phyloP scores from a whole-genome alignment of 208 protist genomes.

The Spongospora subterranea region DNA sequence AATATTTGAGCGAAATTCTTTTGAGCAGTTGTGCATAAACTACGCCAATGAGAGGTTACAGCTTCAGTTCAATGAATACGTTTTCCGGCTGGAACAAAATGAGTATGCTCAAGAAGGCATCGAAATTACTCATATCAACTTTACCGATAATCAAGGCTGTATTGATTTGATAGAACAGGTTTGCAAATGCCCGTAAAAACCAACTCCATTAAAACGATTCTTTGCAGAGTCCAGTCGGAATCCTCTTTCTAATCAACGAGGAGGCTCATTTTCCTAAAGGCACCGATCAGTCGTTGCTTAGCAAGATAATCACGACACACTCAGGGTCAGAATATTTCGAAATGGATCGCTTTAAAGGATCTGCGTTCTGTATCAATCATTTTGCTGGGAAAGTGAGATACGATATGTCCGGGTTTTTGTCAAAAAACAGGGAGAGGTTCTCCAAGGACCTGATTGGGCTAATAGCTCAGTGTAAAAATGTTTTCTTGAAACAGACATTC shows the following conservation, averaged over 20 bases:
- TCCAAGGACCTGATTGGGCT: conserved; percentile 5
- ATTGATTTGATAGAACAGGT: conserved; percentile 62
- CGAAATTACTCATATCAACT: conserved; percentile 57
- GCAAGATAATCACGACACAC: not conserved
- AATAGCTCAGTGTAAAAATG: not conserved
- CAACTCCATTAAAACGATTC: not conserved
- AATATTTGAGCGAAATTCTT: conserved; percentile 63
- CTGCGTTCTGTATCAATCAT: conserved; percentile 20
- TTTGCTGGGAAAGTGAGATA: conserved; percentile 43
- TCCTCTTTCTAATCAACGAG: conserved; percentile 34
- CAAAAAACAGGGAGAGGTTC: conserved; percentile 26
- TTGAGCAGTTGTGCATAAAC: conserved; percentile 66
- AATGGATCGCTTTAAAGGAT: not conserved
- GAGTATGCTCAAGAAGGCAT: conserved; percentile 65
- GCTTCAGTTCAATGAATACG: conserved; percentile 61
- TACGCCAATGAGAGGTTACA: conserved; percentile 63
- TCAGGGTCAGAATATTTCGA: not conserved
- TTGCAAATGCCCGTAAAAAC: not conserved
- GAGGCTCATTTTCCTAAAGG: conserved; percentile 49
- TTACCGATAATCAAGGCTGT: conserved; percentile 60
- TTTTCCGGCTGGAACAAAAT: conserved; percentile 59
- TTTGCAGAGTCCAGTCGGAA: not conserved
- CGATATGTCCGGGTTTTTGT: conserved; percentile 14
- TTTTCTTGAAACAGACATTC: not conserved
- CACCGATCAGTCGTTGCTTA: conserved; percentile 15